Conservation (phyloP, 2,329 filamentous ascomycete species). For the Talaromyces sp. region DNA sequence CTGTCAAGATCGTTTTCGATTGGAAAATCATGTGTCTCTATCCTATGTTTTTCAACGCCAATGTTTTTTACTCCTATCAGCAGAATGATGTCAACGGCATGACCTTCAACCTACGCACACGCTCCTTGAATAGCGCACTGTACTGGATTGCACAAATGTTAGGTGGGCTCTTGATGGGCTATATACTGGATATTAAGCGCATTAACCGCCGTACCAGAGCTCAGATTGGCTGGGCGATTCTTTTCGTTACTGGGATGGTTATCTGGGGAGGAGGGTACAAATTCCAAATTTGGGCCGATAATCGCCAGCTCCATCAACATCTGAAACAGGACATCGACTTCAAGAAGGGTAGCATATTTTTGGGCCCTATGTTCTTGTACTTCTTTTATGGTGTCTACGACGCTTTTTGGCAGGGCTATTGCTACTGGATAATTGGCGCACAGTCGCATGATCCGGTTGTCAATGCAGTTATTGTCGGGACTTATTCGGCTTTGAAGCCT, state of each 20-base stretch:
- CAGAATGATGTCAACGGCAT: constrained; percentile 53
- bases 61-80: constrained; percentile 54
- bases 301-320: constrained; percentile 39
- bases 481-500: constrained; percentile 48
- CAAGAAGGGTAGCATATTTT: constrained; percentile 48
- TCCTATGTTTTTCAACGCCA: constrained; percentile 54
- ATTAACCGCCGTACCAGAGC: constrained; percentile 48
- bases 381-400: constrained; percentile 69
- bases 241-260: constrained; percentile 50
- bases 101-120: constrained; percentile 52
- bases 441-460: constrained; percentile 43
- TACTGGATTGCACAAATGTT: constrained; percentile 55
- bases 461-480: constrained; percentile 46
- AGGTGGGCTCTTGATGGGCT: constrained; percentile 43
- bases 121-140: constrained; percentile 50
- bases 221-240: constrained; percentile 45
- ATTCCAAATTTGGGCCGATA: constrained; percentile 59
- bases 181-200: constrained; percentile 39
- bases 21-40: constrained; percentile 50
- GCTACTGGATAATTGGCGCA: constrained; percentile 58
- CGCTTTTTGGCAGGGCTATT: constrained; percentile 63
- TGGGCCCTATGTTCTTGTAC: constrained; percentile 65
- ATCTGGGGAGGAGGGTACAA: constrained; percentile 61
- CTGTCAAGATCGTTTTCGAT: constrained; percentile 24
- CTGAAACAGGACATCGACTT: constrained; percentile 49